Evolutionary conservation across 2,329 filamentous ascomycete species (phyloP).

Genomic region (Cladorrhinum sp.): DNA sequence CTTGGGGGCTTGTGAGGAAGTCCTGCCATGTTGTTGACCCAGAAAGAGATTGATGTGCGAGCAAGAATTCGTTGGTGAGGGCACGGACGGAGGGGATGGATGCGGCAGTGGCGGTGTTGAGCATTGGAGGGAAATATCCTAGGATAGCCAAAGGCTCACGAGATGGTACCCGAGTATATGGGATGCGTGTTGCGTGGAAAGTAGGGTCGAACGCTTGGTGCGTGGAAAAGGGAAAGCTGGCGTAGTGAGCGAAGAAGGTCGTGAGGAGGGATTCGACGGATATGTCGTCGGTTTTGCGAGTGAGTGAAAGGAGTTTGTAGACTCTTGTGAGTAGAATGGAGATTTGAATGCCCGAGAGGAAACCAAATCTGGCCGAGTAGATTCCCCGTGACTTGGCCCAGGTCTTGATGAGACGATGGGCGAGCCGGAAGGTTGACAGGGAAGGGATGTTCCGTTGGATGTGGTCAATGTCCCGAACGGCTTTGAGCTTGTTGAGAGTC

Average conservation of each 20-base stretch:
- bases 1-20: constrained; percentile 37
- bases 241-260: constrained; percentile 63
- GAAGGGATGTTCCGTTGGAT: constrained; percentile 59
- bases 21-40: constrained; percentile 39
- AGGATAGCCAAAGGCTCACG: constrained; percentile 62
- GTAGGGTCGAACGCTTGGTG: constrained; percentile 57
- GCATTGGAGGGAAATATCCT: constrained; percentile 58
- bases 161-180: constrained; percentile 49
- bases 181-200: constrained; percentile 47
- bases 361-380: constrained; percentile 63
- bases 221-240: constrained; percentile 55
- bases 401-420: constrained; percentile 57
- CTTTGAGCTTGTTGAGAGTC: constrained; percentile 61
- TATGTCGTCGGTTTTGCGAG: neutral
- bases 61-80: constrained; percentile 49
- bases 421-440: constrained; percentile 53
- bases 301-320: constrained; percentile 50
- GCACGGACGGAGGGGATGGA: constrained; percentile 51
- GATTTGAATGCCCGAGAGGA: constrained; percentile 63
- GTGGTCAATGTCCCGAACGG: constrained; percentile 60
- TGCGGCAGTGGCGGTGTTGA: constrained; percentile 57
- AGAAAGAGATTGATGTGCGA: constrained; percentile 38
- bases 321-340: constrained; percentile 59
- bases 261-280: constrained; percentile 51
- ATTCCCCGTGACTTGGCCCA: constrained; percentile 63